phyloP scores from a whole-genome alignment of 805 yeast species.

The Hanseniaspora pseudoguilliermondii region DNA sequence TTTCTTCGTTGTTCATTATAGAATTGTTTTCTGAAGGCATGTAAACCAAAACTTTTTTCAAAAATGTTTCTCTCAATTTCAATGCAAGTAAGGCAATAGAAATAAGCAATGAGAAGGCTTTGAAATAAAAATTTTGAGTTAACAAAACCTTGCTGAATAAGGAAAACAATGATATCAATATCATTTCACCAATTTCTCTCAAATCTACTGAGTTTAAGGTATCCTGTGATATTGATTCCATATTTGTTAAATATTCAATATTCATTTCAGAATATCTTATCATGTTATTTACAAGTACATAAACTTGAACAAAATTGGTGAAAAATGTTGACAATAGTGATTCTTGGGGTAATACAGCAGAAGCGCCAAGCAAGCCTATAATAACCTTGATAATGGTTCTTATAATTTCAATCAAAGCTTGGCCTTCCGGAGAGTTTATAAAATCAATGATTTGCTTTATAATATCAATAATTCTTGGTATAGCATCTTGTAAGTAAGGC shows the following conservation, averaged over 20 bases:
- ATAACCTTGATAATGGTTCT: background rate
- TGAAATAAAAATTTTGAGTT: background rate
- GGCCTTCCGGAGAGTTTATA: background rate
- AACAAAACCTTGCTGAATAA: background rate
- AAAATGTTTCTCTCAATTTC: background rate
- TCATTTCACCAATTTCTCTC: background rate
- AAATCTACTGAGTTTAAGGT: background rate
- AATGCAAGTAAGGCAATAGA: background rate
- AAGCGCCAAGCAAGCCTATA: background rate
- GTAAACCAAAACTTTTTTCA: background rate
- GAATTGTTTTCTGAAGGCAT: background rate
- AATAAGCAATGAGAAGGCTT: background rate
- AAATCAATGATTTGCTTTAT: background rate
- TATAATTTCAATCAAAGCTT: background rate
- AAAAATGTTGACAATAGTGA: background rate
- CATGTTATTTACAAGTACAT: background rate
- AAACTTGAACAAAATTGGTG: background rate
- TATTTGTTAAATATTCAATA: background rate
- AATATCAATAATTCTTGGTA: background rate
- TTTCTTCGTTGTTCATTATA: background rate
- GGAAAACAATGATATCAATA: background rate
- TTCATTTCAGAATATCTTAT: background rate
- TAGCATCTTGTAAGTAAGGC: background rate
- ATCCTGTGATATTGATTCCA: too few species aligned
- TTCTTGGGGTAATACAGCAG: background rate